Evolutionary conservation across 2,329 filamentous ascomycete species (phyloP).

Genomic region (Penicillium sp.): DNA sequence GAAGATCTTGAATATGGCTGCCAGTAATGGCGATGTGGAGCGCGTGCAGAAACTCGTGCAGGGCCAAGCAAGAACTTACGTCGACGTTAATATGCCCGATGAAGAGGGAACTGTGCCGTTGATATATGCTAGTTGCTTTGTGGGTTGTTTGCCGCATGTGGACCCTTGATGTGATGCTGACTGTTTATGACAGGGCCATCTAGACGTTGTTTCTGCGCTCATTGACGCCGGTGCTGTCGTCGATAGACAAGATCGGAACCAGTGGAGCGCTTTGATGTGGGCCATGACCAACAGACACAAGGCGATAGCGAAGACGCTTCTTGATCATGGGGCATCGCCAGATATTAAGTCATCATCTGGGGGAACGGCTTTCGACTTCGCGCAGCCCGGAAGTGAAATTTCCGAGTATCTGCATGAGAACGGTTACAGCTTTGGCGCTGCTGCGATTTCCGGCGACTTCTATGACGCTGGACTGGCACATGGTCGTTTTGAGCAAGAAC

Average conservation of each 20-base stretch:
- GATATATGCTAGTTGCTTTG: slow-evolving; percentile 98
- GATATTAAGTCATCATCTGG: slow-evolving; percentile 93
- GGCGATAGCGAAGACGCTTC: slow-evolving; percentile 83
- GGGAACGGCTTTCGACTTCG: slow-evolving; percentile 91
- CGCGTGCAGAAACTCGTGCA: slow-evolving; percentile 71
- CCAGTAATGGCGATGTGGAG: slow-evolving; percentile 88
- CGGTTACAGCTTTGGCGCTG: slow-evolving; percentile 64
- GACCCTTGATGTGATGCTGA: slow-evolving; percentile 9
- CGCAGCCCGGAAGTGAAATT: slow-evolving; percentile 92
- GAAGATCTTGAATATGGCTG: slow-evolving; percentile 86
- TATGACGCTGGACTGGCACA: slow-evolving; percentile 90
- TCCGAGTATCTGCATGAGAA: slow-evolving; percentile 92
- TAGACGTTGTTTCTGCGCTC: slow-evolving; percentile 77
- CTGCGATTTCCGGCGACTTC: slow-evolving; percentile 66
- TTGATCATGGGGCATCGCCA: slow-evolving; percentile 91
- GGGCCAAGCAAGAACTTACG: slow-evolving; percentile 68
- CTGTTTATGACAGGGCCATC: slow-evolving; percentile 63
- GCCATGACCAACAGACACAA: slow-evolving; percentile 99
- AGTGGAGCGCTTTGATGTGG: slow-evolving; percentile 99
- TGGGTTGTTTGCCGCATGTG: slow-evolving; percentile 43
- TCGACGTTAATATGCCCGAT: slow-evolving; percentile 84
- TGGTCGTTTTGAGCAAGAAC: slow-evolving; percentile 92
- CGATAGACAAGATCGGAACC: slow-evolving; percentile 89
- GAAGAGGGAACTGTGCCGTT: slow-evolving; percentile 94
- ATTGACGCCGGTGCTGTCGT: slow-evolving; percentile 83